Evolutionary conservation across 176 grass and related monocot species (phyloP).

Genomic region (Ampelocalamus luodianensis): DNA sequence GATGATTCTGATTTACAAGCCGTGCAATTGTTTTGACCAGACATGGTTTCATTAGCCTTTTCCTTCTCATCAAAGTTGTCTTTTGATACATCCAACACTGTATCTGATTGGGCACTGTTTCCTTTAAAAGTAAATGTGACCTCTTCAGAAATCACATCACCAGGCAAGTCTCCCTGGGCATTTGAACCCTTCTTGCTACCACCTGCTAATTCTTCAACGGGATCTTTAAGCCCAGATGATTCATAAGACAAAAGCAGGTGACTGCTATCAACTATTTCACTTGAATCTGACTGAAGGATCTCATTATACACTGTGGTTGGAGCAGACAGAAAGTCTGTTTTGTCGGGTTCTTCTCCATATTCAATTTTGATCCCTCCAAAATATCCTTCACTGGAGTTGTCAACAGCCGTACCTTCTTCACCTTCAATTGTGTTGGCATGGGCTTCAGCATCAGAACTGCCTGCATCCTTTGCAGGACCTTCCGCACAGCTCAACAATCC

Average conservation of each 20-base stretch:
- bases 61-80: constrained; percentile 40
- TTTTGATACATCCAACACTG: constrained; percentile 24
- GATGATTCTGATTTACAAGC: constrained; percentile 28
- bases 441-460: constrained; percentile 34
- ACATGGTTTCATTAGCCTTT: constrained; percentile 28
- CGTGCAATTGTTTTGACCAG: constrained; percentile 28
- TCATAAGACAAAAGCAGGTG: constrained; percentile 32
- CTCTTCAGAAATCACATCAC: constrained; percentile 29
- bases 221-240: constrained; percentile 19
- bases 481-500: constrained; percentile 24
- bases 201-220: constrained; percentile 19
- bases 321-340: constrained; percentile 26
- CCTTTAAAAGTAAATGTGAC: constrained; percentile 29
- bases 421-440: constrained; percentile 22
- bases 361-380: constrained; percentile 13
- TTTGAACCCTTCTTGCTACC: constrained; percentile 32
- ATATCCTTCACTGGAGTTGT: constrained; percentile 34
- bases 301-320: background rate
- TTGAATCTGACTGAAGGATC: constrained; percentile 37
- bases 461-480: constrained; percentile 32
- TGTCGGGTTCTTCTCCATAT: constrained; percentile 28
- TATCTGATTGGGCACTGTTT: constrained; percentile 28
- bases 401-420: constrained; percentile 4
- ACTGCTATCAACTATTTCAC: constrained; percentile 36
- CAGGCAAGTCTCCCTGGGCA: constrained; percentile 13